These are phyloP conservation scores for Chlorociboria aeruginascens DNA, from an alignment of 495 filamentous ascomycete genomes.

Conservation along the genomic window DNA sequence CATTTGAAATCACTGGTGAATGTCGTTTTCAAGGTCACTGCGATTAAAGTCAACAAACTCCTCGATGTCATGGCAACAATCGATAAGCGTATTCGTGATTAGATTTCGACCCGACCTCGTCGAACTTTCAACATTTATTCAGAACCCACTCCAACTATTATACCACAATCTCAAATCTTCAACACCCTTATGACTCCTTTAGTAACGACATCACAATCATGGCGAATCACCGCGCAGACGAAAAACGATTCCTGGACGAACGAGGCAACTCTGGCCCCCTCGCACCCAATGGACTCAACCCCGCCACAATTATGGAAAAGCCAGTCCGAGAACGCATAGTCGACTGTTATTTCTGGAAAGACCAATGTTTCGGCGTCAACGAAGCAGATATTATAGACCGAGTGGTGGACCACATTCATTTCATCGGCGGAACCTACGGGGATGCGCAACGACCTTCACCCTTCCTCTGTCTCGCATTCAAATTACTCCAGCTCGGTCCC, in stretches of 20 bases:
- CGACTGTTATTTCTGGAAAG: constrained; percentile 94
- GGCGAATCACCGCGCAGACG: constrained; percentile 54
- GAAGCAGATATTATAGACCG: constrained; percentile 83
- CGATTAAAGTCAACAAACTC: neutral
- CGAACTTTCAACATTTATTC: neutral
- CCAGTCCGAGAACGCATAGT: constrained; percentile 89
- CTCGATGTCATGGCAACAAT: constrained; percentile 8
- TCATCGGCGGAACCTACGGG: constrained; percentile 79
- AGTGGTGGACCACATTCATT: constrained; percentile 65
- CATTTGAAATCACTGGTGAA: neutral
- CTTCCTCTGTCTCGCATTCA: constrained; percentile 91
- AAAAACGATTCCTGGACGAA: constrained; percentile 65
- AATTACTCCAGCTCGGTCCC: constrained; percentile 81
- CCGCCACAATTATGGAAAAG: constrained; percentile 81
- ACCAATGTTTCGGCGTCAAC: constrained; percentile 94
- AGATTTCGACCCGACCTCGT: no score
- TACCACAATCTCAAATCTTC: neutral
- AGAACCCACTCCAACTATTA: neutral
- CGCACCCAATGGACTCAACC: constrained; percentile 65
- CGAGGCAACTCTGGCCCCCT: constrained; percentile 42
- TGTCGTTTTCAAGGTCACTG: neutral
- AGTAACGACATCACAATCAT: constrained; percentile 1
- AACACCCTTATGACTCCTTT: neutral
- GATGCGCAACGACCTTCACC: constrained; percentile 72
- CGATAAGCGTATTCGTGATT: neutral